Conservation (phyloP, 1,139 yeast species). For the Sugiyamaella grinbergsii region DNA sequence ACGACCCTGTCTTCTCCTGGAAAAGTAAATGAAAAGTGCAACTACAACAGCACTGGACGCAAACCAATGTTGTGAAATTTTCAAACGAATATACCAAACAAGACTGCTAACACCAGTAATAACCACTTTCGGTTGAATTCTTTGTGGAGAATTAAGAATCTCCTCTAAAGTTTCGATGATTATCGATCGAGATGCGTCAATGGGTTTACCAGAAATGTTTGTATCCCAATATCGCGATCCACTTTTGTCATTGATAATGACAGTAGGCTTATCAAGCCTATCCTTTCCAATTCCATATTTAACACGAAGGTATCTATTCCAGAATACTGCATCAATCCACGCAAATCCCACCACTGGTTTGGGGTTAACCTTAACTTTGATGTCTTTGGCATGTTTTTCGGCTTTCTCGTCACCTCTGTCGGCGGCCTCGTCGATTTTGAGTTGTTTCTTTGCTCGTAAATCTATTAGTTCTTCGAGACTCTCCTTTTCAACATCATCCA, state of each 20-base stretch:
- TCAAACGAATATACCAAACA: slow-evolving; percentile 23
- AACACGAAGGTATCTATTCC: slow-evolving; percentile 43
- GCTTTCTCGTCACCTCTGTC: slow-evolving; percentile 41
- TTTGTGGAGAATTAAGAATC: slow-evolving; percentile 32
- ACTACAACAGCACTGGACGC: slow-evolving; percentile 7
- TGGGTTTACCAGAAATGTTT: slow-evolving; percentile 33
- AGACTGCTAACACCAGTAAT: slow-evolving; percentile 29
- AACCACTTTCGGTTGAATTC: slow-evolving; percentile 34
- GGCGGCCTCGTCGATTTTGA: slow-evolving; percentile 41
- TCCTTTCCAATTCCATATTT: slow-evolving; percentile 38
- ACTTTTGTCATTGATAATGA: slow-evolving; percentile 39
- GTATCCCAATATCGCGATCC: slow-evolving; percentile 41
- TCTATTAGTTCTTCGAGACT: slow-evolving; percentile 36
- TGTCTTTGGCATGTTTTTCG: slow-evolving; percentile 38
- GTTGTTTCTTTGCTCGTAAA: slow-evolving; percentile 41
- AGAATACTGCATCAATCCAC: slow-evolving; percentile 44
- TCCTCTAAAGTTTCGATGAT: slow-evolving; percentile 38
- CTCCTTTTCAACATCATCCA: slow-evolving; percentile 33
- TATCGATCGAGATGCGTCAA: slow-evolving; percentile 35
- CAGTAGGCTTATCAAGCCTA: slow-evolving; percentile 21
- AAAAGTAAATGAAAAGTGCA: slow-evolving; percentile 14
- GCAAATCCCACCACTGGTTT: slow-evolving; percentile 42
- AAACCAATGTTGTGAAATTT: slow-evolving; percentile 21
- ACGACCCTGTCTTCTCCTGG: slow-evolving; percentile 8
- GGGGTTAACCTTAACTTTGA: slow-evolving; percentile 34